A percentile compares a stretch with the other conserved stretches of the same genome.
These are phyloP conservation scores for Leucocoprinus leucothites DNA, from an alignment of 768 basidiomycete genomes.

Conservation along the genomic window DNA sequence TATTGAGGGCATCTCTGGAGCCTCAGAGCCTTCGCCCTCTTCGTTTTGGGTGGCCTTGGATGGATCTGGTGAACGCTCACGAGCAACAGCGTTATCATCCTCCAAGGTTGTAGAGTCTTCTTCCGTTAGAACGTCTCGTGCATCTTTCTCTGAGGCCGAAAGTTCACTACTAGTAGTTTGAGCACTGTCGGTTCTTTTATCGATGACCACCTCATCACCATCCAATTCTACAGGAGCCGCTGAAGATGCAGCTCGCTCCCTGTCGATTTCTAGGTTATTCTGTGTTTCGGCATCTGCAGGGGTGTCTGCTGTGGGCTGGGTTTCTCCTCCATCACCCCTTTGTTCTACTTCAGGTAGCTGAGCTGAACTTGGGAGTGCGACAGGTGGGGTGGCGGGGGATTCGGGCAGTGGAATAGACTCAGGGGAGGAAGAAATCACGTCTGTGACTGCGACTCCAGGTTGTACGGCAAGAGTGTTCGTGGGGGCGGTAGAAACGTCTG, in stretches of 20 bases:
- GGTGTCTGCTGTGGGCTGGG: neutral
- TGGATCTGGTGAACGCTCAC: neutral
- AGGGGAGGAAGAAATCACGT: slow-evolving; percentile 32
- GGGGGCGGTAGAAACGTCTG: neutral
- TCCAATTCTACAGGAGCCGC: neutral
- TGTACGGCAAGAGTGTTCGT: neutral
- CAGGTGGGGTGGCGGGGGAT: slow-evolving; percentile 28
- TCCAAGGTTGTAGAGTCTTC: neutral
- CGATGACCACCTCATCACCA: too few species aligned
- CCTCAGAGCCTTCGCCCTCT: neutral
- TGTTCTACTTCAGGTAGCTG: neutral
- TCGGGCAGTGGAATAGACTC: slow-evolving; percentile 41
- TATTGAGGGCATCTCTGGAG: neutral
- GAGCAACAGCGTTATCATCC: neutral
- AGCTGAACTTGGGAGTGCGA: slow-evolving; percentile 5
- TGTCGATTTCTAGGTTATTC: neutral
- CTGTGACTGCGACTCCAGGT: slow-evolving; percentile 19
- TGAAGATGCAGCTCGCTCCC: neutral
- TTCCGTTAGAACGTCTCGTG: neutral
- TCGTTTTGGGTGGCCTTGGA: neutral
- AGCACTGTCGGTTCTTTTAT: neutral
- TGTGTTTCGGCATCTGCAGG: neutral
- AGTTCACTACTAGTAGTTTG: too few species aligned
- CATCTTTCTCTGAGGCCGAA: too few species aligned
- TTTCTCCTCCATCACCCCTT: neutral